Evolutionary conservation across 192 early-diverging fungal species (phyloP).

Genomic region (Coemansia sp.): DNA sequence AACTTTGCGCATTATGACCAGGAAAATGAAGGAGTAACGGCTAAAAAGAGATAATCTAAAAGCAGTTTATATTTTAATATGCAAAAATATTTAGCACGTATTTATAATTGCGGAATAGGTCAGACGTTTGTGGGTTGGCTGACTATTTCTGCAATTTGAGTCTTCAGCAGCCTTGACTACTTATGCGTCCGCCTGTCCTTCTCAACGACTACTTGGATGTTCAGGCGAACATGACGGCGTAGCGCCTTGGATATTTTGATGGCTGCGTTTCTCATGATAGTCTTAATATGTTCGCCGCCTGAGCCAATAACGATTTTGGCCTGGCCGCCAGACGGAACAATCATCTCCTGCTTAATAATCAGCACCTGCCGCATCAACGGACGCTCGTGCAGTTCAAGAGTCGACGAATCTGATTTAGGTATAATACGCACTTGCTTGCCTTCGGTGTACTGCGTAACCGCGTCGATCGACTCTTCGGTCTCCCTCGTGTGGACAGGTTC

Average conservation of each 20-base stretch:
- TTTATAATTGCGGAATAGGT: too few relatives aligned
- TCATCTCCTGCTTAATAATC: constrained; percentile 38
- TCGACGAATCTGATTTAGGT: background rate
- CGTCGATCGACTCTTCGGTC: background rate
- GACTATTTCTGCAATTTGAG: too few relatives aligned
- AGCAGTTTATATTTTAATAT: too few relatives aligned
- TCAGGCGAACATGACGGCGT: constrained; percentile 32
- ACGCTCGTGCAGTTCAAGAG: background rate
- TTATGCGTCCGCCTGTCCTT: background rate
- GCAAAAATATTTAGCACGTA: too few relatives aligned
- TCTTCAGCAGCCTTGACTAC: too few relatives aligned
- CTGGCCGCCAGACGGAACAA: constrained; percentile 29
- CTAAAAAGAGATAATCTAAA: too few relatives aligned
- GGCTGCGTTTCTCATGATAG: constrained; percentile 23
- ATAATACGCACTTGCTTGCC: background rate
- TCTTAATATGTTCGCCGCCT: constrained; percentile 20
- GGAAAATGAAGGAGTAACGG: background rate
- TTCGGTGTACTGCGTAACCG: background rate
- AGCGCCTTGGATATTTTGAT: constrained; percentile 33
- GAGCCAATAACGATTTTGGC: constrained; percentile 48
- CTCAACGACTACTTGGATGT: constrained; percentile 48
- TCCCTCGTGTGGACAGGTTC: background rate
- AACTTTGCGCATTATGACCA: constrained; percentile 6
- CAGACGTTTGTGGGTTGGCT: too few relatives aligned
- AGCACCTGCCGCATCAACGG: constrained; percentile 9